These are phyloP conservation scores for Anthoceros angustus DNA, from an alignment of 225 moss, liverwort and hornwort species.

Conservation along the genomic window DNA sequence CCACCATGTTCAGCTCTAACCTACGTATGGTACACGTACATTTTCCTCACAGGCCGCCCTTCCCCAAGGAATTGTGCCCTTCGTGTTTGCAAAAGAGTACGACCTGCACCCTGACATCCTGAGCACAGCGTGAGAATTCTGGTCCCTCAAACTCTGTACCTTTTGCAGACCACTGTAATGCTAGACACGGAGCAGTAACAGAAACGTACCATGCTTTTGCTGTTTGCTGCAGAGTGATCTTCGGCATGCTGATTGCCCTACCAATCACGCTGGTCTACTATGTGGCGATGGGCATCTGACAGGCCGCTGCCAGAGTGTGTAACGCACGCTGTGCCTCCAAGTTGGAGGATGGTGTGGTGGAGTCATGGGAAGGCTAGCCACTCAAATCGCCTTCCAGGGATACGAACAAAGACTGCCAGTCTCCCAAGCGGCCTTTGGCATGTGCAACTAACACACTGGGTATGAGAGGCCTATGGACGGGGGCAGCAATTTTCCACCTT, in stretches of 20 bases:
- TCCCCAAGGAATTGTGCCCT: conserved; percentile 93
- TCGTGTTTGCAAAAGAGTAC: conserved; percentile 96
- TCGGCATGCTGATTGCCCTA: background rate
- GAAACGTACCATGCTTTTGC: background rate
- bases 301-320: too few species aligned
- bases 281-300: conserved; percentile 2
- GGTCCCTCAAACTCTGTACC: background rate
- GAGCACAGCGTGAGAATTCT: conserved; percentile 56
- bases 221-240: background rate
- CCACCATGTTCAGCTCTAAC: background rate
- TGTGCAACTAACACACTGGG: too few species aligned
- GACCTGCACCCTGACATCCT: conserved; percentile 86
- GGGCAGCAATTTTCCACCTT: too few species aligned
- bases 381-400: too few species aligned
- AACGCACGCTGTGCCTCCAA: too few species aligned
- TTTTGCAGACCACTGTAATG: background rate
- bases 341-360: too few species aligned
- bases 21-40: background rate
- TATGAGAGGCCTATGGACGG: too few species aligned
- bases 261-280: background rate
- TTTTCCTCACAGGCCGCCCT: conserved; percentile 61
- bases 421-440: too few species aligned
- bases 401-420: too few species aligned
- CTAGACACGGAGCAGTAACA: background rate
- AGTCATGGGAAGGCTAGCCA: too few species aligned